These are phyloP conservation scores for Tetrapisispora nanseiensis DNA, from an alignment of 805 yeast genomes.

Conservation along the genomic window DNA sequence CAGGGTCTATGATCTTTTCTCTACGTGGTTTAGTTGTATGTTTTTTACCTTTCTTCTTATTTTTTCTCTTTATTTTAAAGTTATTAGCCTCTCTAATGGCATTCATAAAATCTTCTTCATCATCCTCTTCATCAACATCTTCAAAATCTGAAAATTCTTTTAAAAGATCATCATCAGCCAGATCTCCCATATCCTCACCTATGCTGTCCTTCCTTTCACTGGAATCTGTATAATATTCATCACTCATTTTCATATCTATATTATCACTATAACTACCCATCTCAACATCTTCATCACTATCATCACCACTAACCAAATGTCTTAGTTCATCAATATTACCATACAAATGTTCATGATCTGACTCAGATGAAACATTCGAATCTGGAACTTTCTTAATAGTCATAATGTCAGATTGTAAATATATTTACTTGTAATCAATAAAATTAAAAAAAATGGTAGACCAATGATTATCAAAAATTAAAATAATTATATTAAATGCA, in stretches of 20 bases:
- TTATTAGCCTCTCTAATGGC: conserved; percentile 61
- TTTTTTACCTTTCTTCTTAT: conserved; percentile 26
- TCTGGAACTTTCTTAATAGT: no score
- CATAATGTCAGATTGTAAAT: no score
- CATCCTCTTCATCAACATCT: conserved; percentile 32
- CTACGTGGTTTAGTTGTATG: conserved; percentile 23
- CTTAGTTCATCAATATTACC: conserved; percentile 29
- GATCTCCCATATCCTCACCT: conserved; percentile 11
- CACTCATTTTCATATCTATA: background rate
- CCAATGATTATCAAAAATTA: no score
- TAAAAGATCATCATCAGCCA: conserved; percentile 30
- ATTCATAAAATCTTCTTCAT: conserved; percentile 42
- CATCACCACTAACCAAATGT: conserved; percentile 13
- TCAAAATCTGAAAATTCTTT: conserved; percentile 31
- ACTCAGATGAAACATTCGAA: no score
- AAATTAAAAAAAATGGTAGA: no score
- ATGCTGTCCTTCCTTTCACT: conserved; percentile 2
- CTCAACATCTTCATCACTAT: background rate
- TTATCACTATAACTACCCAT: conserved; percentile 9
- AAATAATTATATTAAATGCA: no score
- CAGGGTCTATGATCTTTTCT: conserved; percentile 52
- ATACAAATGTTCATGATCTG: conserved; percentile 23
- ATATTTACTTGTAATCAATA: no score
- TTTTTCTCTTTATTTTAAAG: conserved; percentile 39
- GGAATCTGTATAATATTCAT: conserved; percentile 3